These are phyloP conservation scores for Rosa rugosa DNA, from an alignment of 306 rosid genomes.

Conservation along the genomic window DNA sequence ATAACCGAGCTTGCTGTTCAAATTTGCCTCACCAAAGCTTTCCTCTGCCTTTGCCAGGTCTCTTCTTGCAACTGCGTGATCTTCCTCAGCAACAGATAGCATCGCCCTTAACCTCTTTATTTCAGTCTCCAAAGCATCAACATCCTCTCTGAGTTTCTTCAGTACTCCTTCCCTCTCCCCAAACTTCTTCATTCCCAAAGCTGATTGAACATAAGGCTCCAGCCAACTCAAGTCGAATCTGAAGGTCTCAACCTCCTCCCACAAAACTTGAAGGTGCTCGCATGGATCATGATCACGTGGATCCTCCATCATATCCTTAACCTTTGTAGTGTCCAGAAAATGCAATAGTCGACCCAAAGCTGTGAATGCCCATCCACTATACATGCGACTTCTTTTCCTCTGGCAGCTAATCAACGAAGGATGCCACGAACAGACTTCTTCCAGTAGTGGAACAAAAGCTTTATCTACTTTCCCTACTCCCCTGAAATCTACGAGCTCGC, in stretches of 20 bases:
- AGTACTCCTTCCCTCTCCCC: background rate
- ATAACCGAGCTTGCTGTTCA: conserved; percentile 12
- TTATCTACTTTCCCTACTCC: conserved; percentile 6
- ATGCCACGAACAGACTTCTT: conserved; percentile 14
- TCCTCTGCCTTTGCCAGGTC: background rate
- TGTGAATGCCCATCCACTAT: conserved; percentile 14
- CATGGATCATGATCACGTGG: background rate
- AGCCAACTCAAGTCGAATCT: conserved; percentile 9
- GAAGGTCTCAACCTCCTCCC: conserved; percentile 10
- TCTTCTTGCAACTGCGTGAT: background rate
- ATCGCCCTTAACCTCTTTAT: background rate
- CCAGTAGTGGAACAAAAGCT: conserved; percentile 8
- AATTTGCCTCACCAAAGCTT: background rate
- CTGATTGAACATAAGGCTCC: conserved; percentile 8
- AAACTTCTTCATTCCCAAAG: conserved; percentile 10
- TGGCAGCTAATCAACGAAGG: conserved; percentile 10
- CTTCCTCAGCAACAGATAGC: conserved; percentile 12
- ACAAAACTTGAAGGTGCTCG: conserved; percentile 7
- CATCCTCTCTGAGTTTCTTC: background rate
- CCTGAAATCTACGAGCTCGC: conserved; percentile 7
- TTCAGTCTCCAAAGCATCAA: conserved; percentile 16
- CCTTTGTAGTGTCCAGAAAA: conserved; percentile 10
- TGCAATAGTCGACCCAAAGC: conserved; percentile 10
- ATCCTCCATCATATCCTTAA: conserved; percentile 12
- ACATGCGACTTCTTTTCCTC: conserved; percentile 5